Base-by-base conservation (phyloP, 1,139 yeast species). In the Lodderomyces parapsilosis region DNA sequence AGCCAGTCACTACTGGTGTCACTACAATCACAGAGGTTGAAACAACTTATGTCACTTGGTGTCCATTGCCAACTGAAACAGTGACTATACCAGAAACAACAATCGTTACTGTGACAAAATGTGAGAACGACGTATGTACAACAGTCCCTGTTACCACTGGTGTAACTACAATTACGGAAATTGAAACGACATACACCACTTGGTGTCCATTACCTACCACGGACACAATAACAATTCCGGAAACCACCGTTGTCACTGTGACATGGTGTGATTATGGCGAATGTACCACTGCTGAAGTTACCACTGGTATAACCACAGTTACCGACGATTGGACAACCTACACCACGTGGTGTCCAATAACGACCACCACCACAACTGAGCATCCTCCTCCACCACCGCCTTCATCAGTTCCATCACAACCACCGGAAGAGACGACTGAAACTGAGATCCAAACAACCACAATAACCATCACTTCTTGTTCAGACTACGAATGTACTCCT, bases 61-160 rank as follows among this genome's bases (percentile, higher is more conserved):
- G 76, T 55, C 76, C 76, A 59, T 65, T 57, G 46, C 55, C 39
- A 33, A 24, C 25, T 22, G 39, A 28, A 19, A 42, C 63, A 44
- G 56, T 53, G 40, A 45, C 56, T 35, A 49, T 85, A 83, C 62
- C 60, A 41, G 55, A 53, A 28, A 53, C 64, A 38, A 57, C 60
- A 25, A 62, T 72, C 49, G 66, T 72, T 45, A 52, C 60, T 44
- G 42, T 55, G 44, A 51, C 62, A 48, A 47, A 56, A 17, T 58
- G 64, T 57, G 38, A 49, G 42, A 52, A 47, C 41, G 38, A 50
- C 56, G 57, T 48, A 22, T 72, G 76, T 50, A 38, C 59, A 33
- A 51, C 54, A 27, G 50, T 52, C 33, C 59, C 65, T 4, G 33
- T 30, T 5, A 30, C 76, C 43, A 20, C 40, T 9, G 74, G 74